Percentiles rank a stretch among this genome's conserved stretches.
phyloP scores from a whole-genome alignment of 768 basidiomycete genomes.

The Termitomyces sp. region DNA sequence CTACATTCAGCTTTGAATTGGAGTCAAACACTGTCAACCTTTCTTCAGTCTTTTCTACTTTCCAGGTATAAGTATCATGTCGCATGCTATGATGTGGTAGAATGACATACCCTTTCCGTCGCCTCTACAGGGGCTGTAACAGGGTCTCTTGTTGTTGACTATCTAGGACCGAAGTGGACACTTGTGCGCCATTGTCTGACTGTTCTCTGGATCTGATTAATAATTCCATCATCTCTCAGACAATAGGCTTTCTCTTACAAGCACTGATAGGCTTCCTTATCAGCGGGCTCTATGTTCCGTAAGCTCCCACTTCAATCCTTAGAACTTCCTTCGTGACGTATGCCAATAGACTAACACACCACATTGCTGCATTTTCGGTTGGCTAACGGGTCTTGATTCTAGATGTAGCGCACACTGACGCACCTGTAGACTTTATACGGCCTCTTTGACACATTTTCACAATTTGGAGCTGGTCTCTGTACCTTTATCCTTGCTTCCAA shows the following conservation, averaged over 20 bases:
- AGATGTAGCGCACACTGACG: neutral
- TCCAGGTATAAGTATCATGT: conserved; percentile 18
- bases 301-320: conserved; percentile 11
- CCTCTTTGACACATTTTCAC: conserved; percentile 60
- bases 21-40: too few relatives aligned
- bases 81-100: too few relatives aligned
- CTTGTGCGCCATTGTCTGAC: conserved; percentile 38
- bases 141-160: conserved; percentile 72
- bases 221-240: conserved; percentile 28
- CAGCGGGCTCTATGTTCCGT: conserved; percentile 43
- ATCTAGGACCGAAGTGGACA: conserved; percentile 65
- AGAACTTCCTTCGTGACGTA: neutral
- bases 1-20: too few relatives aligned
- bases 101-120: neutral
- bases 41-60: conserved; percentile 29
- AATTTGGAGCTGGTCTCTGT: conserved; percentile 85
- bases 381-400: conserved; percentile 24
- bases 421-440: conserved; percentile 67
- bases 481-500: conserved; percentile 81
- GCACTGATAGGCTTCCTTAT: conserved; percentile 60
- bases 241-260: conserved; percentile 47
- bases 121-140: too few relatives aligned
- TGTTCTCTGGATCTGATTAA: neutral
- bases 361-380: conserved; percentile 73
- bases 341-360: conserved; percentile 37